A percentile compares a stretch with the other conserved stretches of the same genome.
Conservation (phyloP, 2,329 filamentous ascomycete genomes). For the Exophiala mesophila region DNA sequence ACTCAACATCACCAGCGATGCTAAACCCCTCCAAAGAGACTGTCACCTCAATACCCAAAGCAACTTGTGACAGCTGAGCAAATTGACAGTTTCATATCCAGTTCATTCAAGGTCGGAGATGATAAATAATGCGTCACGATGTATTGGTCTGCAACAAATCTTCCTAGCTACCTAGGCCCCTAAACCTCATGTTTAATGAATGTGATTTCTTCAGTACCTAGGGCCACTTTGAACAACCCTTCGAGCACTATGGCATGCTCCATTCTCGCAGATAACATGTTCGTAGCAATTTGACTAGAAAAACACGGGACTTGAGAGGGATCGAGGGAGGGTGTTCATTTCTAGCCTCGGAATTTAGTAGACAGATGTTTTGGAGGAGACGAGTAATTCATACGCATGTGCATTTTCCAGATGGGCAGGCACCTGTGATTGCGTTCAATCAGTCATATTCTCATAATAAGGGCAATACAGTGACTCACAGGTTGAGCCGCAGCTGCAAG, state of each 20-base stretch:
- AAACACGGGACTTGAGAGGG: background rate
- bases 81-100: no score
- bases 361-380: background rate
- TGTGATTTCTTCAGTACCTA: background rate
- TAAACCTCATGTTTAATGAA: background rate
- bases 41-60: no score
- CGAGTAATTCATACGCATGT: constrained; percentile 19
- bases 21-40: no score
- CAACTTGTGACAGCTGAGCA: no score
- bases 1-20: no score
- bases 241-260: background rate
- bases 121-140: no score
- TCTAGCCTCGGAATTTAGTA: background rate
- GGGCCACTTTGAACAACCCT: background rate
- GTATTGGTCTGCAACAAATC: no score
- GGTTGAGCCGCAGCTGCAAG: constrained; percentile 21
- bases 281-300: no score
- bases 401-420: constrained; percentile 25
- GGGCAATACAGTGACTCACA: constrained; percentile 43
- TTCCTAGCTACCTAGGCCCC: no score
- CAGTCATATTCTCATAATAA: constrained; percentile 43
- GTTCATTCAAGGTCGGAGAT: no score
- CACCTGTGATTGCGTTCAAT: constrained; percentile 8
- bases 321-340: background rate
- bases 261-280: background rate